Percentiles rank a stretch among this genome's conserved stretches.
These are phyloP conservation scores for Sporormia fimetaria DNA, from an alignment of 495 filamentous ascomycete species.

Conservation along the genomic window DNA sequence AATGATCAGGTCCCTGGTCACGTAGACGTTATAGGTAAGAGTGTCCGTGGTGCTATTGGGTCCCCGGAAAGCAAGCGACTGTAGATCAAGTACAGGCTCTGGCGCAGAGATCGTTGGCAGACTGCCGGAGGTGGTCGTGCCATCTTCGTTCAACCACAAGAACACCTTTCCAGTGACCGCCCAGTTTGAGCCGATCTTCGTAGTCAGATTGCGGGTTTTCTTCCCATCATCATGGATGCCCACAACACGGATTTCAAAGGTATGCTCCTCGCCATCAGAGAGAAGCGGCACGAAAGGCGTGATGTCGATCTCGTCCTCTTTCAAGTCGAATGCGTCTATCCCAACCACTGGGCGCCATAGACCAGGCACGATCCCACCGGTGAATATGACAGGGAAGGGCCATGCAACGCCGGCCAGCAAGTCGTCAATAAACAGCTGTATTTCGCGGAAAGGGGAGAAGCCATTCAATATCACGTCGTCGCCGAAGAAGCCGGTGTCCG, in stretches of 20 bases:
- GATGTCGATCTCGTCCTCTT: constrained; percentile 75
- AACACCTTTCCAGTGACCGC: constrained; percentile 76
- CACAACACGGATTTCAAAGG: constrained; percentile 58
- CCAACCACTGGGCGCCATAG: constrained; percentile 80
- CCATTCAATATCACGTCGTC: constrained; percentile 49
- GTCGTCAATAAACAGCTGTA: constrained; percentile 70
- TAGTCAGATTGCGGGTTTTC: constrained; percentile 42
- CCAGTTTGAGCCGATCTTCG: constrained; percentile 61
- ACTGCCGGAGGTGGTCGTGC: constrained; percentile 42
- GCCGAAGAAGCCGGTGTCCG: constrained; percentile 50
- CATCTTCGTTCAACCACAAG: constrained; percentile 48
- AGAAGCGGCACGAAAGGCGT: constrained; percentile 64
- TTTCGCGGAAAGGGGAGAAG: constrained; percentile 68
- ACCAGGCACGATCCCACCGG: constrained; percentile 70
- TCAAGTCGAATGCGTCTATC: constrained; percentile 72
- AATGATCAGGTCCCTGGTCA: constrained; percentile 45
- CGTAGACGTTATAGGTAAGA: constrained; percentile 47
- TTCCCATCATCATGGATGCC: constrained; percentile 47
- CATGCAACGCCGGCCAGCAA: constrained; percentile 66
- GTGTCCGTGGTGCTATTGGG: constrained; percentile 49
- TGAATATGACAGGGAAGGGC: constrained; percentile 84
- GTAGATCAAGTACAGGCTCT: constrained; percentile 34
- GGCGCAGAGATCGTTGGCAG: constrained; percentile 31
- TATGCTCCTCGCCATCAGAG: constrained; percentile 52
- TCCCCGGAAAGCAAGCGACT: constrained; percentile 33